A percentile compares a stretch with the other conserved stretches of the same genome.
Evolutionary conservation across 2,329 filamentous ascomycete genomes (phyloP).

Genomic region (Fusarium sulawesiense): DNA sequence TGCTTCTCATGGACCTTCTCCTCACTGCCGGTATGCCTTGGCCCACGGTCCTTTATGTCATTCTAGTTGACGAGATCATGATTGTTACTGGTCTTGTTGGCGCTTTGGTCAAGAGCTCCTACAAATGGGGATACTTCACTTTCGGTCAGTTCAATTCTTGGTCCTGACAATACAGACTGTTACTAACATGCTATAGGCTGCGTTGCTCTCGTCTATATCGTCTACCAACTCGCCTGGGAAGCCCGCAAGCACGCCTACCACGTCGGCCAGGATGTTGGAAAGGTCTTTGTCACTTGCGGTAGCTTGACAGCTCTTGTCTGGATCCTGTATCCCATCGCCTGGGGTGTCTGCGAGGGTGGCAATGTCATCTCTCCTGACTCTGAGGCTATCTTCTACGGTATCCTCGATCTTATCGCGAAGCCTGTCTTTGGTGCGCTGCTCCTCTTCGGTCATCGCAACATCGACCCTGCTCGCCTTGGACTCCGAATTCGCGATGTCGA

Average conservation of each 20-base stretch:
- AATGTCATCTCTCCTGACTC: constrained; percentile 69
- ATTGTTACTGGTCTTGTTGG: constrained; percentile 57
- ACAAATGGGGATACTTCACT: constrained; percentile 68
- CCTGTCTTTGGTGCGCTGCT: constrained; percentile 71
- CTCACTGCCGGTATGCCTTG: constrained; percentile 68
- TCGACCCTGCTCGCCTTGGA: constrained; percentile 67
- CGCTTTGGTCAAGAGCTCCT: constrained; percentile 59
- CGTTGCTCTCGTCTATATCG: constrained; percentile 59
- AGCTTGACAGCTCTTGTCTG: constrained; percentile 64
- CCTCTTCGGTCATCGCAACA: constrained; percentile 71
- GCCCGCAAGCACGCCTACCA: constrained; percentile 62
- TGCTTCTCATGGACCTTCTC: constrained; percentile 71
- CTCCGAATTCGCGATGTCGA: constrained; percentile 53
- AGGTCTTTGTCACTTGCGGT: constrained; percentile 67
- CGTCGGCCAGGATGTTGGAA: constrained; percentile 65
- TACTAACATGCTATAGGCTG: constrained; percentile 45
- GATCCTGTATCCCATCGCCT: constrained; percentile 68
- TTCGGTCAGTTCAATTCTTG: constrained; percentile 49
- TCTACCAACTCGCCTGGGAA: constrained; percentile 55
- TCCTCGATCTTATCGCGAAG: constrained; percentile 74
- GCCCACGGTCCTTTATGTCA: constrained; percentile 63
- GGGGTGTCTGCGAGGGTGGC: constrained; percentile 63
- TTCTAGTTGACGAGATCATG: constrained; percentile 63
- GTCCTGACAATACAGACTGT: fast-evolving
- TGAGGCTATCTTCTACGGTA: constrained; percentile 75